These are phyloP conservation scores for Malus fusca DNA, from an alignment of 306 rosid genomes.

Conservation along the genomic window DNA sequence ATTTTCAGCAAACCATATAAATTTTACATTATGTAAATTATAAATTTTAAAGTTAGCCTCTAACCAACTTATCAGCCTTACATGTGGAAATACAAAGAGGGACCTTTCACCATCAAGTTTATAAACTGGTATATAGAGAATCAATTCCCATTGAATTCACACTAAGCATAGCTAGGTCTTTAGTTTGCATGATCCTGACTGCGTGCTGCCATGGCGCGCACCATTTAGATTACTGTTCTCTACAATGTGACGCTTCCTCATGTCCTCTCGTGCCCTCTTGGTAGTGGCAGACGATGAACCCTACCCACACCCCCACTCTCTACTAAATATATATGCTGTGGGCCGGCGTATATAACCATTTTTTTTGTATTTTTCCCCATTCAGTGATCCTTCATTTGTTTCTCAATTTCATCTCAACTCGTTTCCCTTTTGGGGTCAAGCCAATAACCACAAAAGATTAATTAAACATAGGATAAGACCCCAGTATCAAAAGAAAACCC, in stretches of 20 bases:
- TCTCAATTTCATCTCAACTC: background rate
- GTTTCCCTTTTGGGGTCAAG: no score
- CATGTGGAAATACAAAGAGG: background rate
- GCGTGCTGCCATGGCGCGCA: background rate
- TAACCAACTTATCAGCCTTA: background rate
- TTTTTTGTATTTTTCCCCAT: no score
- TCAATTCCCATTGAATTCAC: background rate
- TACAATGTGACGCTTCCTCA: background rate
- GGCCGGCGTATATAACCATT: no score
- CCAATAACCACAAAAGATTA: no score
- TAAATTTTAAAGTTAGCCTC: no score
- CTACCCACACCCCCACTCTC: background rate
- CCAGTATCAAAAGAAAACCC: no score
- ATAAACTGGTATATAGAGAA: no score
- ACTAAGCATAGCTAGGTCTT: background rate
- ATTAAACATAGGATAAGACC: no score
- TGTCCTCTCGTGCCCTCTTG: background rate
- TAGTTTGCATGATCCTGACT: background rate
- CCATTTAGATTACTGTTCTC: background rate
- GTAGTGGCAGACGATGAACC: background rate
- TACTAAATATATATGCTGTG: background rate
- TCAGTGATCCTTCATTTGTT: no score
- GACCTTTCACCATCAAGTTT: background rate
- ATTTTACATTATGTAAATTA: no score
- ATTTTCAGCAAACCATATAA: background rate